These are phyloP conservation scores for Apostasia shenzhenica DNA, from an alignment of 106 monocot genomes.

Conservation along the genomic window DNA sequence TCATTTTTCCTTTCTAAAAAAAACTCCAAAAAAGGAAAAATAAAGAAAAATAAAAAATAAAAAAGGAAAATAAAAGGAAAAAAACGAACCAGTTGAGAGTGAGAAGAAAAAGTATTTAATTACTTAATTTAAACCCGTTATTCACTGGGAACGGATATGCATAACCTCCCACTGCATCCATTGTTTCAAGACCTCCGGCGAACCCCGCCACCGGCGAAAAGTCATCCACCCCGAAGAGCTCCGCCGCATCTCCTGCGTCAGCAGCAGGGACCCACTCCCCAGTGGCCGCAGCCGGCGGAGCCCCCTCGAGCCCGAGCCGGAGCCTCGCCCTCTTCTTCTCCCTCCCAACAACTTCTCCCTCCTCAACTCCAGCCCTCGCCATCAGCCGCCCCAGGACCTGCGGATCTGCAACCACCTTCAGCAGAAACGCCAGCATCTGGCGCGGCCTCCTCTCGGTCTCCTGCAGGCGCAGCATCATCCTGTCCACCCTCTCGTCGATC, in stretches of 20 bases:
- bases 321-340: constrained; percentile 19
- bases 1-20: too few relatives aligned
- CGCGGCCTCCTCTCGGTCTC: constrained; percentile 55
- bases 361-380: background rate
- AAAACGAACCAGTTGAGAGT: too few relatives aligned
- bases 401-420: constrained; percentile 40
- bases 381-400: constrained; percentile 27
- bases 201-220: background rate
- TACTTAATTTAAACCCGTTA: background rate
- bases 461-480: constrained; percentile 43
- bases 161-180: background rate
- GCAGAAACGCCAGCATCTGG: constrained; percentile 63
- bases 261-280: background rate
- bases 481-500: constrained; percentile 31
- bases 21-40: too few relatives aligned
- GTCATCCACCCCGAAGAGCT: background rate
- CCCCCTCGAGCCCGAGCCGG: background rate
- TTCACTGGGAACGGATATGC: background rate
- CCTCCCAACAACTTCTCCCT: background rate
- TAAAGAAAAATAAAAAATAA: too few relatives aligned
- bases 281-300: background rate
- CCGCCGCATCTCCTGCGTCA: background rate
- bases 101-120: too few relatives aligned
- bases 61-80: too few relatives aligned
- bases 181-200: constrained; percentile 1